Percentiles rank a stretch among this genome's conserved stretches.
These are phyloP conservation scores for Cardiospermum halicacabum DNA, from an alignment of 345 rosid species.

Conservation along the genomic window DNA sequence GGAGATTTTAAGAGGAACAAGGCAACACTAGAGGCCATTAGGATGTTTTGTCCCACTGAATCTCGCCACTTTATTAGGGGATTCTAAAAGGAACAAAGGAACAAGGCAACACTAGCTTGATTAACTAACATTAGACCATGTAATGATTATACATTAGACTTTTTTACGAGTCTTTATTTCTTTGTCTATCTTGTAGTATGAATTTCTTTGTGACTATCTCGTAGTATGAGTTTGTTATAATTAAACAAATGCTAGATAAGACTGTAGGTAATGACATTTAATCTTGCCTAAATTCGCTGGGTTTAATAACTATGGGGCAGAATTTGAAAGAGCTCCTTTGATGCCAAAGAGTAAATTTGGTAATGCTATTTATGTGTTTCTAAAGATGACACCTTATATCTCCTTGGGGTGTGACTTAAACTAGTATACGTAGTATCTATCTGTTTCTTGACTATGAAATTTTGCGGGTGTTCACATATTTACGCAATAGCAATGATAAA, in stretches of 20 bases:
- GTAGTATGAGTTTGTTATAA: background rate
- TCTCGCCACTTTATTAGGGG: background rate
- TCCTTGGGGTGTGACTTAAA: background rate
- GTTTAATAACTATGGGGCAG: background rate
- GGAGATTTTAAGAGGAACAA: background rate
- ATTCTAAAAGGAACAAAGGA: slow-evolving; percentile 2
- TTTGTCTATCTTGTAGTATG: background rate
- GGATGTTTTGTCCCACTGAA: background rate
- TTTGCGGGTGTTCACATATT: background rate
- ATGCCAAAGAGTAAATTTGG: background rate
- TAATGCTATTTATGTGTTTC: background rate
- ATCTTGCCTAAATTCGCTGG: background rate
- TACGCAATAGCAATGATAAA: too few relatives aligned
- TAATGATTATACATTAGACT: background rate
- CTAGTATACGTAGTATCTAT: background rate
- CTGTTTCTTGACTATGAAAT: background rate
- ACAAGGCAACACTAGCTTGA: background rate
- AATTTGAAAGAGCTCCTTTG: background rate
- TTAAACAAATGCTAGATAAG: background rate
- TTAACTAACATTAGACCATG: background rate
- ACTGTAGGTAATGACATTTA: background rate
- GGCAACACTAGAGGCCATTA: too few relatives aligned
- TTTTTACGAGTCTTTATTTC: background rate
- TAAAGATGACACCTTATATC: background rate
- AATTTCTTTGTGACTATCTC: background rate